Base-by-base conservation (phyloP, 2,329 filamentous ascomycete genomes). In the Colletotrichum siamense region DNA sequence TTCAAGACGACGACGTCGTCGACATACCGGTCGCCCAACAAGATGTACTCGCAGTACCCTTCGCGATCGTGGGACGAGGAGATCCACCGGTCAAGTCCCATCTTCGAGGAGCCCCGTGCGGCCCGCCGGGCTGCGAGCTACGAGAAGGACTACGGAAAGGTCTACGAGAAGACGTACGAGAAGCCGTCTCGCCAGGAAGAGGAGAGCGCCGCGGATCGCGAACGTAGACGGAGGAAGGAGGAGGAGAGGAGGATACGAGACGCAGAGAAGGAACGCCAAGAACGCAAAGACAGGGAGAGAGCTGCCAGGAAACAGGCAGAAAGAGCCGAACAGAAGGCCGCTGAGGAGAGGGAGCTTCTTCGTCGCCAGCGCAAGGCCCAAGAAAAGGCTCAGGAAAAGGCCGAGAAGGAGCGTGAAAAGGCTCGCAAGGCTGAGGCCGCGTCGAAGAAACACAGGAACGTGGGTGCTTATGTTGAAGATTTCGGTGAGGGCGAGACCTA, bases 11-110 rank as follows among this genome's bases (percentile, higher is more conserved):
- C 44, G 2, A 52, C 79, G 26, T 79, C 81, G 28, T 80, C 81
- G 7, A 55, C 69, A 9, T 65, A 77, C 32, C 77, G 70, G 52
- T 83, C 83, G 4, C 81, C 84, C 7, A 81, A 82, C 10, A 85
- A 84, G 74, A 77, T 82, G 13, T 87, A 87, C 77, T 69, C 81
- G n/a, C 81, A 85, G 71, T 80, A 83, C 75, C 78, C 84, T 1
- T 82, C 86, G 15, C 81, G 83, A 22, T 89, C 89, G 10, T 90
- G 85, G 77, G 90, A 91, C 18, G 88, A 90, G 28, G 86, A 89
- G 6, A 80, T 88, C 8, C 80, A 82, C 16, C 79, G 80, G 18
- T 81, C 85, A 24, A 81, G 83, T 18, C 83, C 84, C 36, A 80
- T 84, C 12, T 90, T 89, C 74, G 89, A 91, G 28, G 84, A 87